Evolutionary conservation across 306 rosid genomes (phyloP), one percentile per base, ranked within the genome.

Genomic region (Cyamopsis tetragonoloba): DNA sequence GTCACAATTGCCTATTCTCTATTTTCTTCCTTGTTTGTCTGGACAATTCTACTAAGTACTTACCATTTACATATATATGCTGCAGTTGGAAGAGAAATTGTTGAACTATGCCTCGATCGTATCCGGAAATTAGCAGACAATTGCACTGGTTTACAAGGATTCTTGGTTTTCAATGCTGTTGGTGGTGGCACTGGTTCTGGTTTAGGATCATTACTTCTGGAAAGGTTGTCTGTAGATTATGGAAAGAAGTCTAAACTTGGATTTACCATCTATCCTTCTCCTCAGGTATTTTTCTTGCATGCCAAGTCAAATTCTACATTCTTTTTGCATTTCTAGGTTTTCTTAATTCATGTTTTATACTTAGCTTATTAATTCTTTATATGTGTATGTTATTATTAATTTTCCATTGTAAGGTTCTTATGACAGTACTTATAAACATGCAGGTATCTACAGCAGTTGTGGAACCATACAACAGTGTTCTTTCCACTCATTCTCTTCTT

Each of bases 181-280:
- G 91, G 95, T 74, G 95, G 95, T 64, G 95, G 95, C 61, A 88
- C 95, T 50, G 95, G 95, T 63, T 85, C 95, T 61, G 91, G 95
- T 68, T 77, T 88, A 74, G 95, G 88, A 31, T 88, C 95, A 34
- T 70, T 88, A 24, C 88, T 88, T 62, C 64, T 88, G 79, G 95
- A 88, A 74, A 81, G 91, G 43, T 77, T 88, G 68, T 88, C 95
- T 23, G 84, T 88, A 5, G 91, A 88, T 73, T 88, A 88, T 37
- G 95, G 95, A 14, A 87, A 83, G 78, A 86, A 82, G 72, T 84
- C 95, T 26, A 87, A 87, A 75, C 90, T 87, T 65, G 88, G 91
- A 26, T 88, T 85, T 66, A 79, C 83, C 70, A 88, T 88, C 65
- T 88, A 71, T 62, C 95, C 95, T 61, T 88, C 95, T 66, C 95